Evolutionary conservation across 805 yeast genomes (phyloP).

Genomic region (Yarrowia sp.): DNA sequence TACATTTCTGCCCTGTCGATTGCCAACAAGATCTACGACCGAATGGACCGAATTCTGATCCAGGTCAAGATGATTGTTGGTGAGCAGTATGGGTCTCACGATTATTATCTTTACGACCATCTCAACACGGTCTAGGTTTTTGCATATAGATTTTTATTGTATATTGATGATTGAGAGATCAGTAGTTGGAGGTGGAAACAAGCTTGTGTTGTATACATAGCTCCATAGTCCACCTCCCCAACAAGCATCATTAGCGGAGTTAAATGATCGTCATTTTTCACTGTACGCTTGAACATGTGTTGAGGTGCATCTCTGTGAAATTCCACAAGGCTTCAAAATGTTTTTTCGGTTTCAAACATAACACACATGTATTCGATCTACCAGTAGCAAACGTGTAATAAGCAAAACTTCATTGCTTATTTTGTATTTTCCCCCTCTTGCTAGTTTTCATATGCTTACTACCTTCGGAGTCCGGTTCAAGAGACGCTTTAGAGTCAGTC

Average conservation of each 20-base stretch:
- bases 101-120: conserved; percentile 27
- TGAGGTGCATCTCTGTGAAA: not conserved
- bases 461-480: not conserved
- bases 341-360: too few relatives aligned
- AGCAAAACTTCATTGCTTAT: too few relatives aligned
- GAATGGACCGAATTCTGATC: conserved; percentile 36
- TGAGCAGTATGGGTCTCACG: conserved; percentile 35
- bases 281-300: not conserved
- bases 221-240: too few relatives aligned
- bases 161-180: not conserved
- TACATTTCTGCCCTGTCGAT: conserved; percentile 32
- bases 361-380: too few relatives aligned
- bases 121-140: conserved; percentile 18
- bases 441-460: too few relatives aligned
- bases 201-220: too few relatives aligned
- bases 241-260: too few relatives aligned
- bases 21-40: conserved; percentile 35
- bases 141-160: conserved; percentile 14
- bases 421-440: too few relatives aligned
- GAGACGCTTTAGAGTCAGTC: not conserved
- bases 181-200: too few relatives aligned
- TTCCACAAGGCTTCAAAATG: not conserved
- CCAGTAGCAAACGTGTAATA: too few relatives aligned
- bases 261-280: not conserved
- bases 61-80: conserved; percentile 39